A percentile compares a stretch with the other conserved stretches of the same genome.
Conservation (phyloP, 2,329 filamentous ascomycete genomes). For the Phyllosticta paracitricarpa region DNA sequence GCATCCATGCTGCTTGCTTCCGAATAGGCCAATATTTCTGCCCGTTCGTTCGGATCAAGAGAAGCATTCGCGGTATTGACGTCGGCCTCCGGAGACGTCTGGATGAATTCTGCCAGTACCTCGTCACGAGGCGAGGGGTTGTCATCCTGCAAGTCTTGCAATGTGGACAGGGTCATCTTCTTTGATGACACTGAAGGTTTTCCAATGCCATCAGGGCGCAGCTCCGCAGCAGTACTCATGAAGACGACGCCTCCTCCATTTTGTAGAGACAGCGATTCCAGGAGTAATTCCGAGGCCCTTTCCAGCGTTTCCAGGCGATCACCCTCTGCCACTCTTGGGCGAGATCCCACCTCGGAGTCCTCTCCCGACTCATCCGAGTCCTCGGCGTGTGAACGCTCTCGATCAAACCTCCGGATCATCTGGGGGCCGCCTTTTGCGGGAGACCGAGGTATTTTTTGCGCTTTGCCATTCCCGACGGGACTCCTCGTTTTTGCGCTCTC, state of each 20-base stretch:
- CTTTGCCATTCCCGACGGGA: not conserved
- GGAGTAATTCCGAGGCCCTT: slow-evolving; percentile 39
- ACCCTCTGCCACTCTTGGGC: slow-evolving; percentile 17
- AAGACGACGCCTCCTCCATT: slow-evolving; percentile 37
- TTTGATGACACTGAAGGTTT: not conserved
- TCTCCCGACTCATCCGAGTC: not conserved
- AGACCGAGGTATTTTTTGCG: not conserved
- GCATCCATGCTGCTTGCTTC: not conserved
- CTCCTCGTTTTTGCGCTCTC: not conserved
- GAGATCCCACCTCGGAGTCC: not conserved
- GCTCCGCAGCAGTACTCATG: slow-evolving; percentile 17
- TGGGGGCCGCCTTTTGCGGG: not conserved
- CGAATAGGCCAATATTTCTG: not conserved
- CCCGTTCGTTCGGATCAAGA: slow-evolving; percentile 4
- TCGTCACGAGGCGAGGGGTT: not conserved
- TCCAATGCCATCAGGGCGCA: slow-evolving; percentile 2
- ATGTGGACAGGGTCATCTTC: not conserved
- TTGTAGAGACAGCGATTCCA: slow-evolving; percentile 36
- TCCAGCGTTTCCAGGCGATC: slow-evolving; percentile 35
- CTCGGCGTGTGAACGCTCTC: not conserved
- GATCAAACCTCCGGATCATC: not conserved
- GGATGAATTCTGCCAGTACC: not conserved
- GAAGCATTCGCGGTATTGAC: not conserved
- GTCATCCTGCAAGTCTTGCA: not conserved
- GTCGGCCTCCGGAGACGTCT: not conserved